phyloP scores from a whole-genome alignment of 208 protist species.

The Leishmania mexicana region DNA sequence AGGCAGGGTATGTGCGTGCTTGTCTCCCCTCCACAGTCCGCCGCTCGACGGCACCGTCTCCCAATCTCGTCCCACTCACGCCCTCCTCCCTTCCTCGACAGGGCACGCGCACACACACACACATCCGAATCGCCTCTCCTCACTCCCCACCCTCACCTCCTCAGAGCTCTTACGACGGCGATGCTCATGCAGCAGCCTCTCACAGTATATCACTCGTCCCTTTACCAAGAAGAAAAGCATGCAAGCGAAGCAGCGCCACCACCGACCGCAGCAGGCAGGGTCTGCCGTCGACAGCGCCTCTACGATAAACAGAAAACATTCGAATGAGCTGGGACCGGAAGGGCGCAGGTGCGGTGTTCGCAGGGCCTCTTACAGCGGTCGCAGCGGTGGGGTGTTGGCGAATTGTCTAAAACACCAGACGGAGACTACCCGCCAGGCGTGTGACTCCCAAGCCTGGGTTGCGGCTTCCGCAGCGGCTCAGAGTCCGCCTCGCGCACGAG shows the following conservation, averaged over 20 bases:
- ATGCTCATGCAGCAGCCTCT: background rate
- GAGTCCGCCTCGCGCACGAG: background rate
- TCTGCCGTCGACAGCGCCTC: no score
- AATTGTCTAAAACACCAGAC: background rate
- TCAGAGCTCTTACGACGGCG: background rate
- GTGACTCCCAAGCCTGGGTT: background rate
- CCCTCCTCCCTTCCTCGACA: background rate
- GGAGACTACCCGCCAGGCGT: background rate
- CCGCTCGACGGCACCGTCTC: background rate
- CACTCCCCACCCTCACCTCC: no score
- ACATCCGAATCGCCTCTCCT: no score
- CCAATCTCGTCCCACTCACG: background rate
- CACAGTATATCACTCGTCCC: background rate
- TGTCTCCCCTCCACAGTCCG: background rate
- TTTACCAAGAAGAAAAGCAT: background rate
- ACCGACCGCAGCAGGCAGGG: no score
- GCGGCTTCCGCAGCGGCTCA: background rate
- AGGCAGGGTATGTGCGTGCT: background rate
- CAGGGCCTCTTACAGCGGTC: background rate
- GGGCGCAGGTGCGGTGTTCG: background rate
- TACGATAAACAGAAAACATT: background rate
- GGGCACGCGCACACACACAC: no score
- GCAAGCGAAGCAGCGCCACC: background rate
- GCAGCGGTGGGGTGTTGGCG: constrained; percentile 17
- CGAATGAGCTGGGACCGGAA: background rate